phyloP scores from a whole-genome alignment of 2,329 filamentous ascomycete species.

The Claviceps sp. region DNA sequence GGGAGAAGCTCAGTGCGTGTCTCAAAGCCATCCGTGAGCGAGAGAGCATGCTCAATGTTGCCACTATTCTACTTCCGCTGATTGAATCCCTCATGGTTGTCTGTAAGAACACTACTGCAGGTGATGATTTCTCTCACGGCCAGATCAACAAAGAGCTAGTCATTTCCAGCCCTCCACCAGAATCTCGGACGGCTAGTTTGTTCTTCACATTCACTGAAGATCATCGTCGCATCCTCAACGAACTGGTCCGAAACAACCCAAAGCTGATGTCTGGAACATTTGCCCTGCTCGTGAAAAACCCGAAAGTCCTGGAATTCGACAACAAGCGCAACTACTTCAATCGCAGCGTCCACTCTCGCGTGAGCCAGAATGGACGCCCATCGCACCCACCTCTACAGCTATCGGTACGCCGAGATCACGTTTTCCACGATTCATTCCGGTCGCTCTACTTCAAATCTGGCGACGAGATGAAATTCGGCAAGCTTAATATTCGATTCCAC shows the following conservation, averaged over 20 bases:
- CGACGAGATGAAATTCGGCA: conserved; percentile 98
- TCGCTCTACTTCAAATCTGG: conserved; percentile 94
- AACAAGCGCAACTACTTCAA: conserved; percentile 99
- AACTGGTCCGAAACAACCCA: conserved; percentile 90
- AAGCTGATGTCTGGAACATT: conserved; percentile 98
- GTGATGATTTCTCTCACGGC: conserved; percentile 44
- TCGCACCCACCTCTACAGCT: conserved; percentile 65
- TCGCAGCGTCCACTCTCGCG: conserved; percentile 66
- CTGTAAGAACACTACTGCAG: conserved; percentile 88
- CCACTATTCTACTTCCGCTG: conserved; percentile 83
- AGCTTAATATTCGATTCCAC: conserved; percentile 93
- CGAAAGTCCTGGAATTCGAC: conserved; percentile 96
- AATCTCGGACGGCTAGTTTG: conserved; percentile 70
- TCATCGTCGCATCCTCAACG: conserved; percentile 93
- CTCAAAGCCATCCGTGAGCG: conserved; percentile 77
- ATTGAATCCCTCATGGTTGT: conserved; percentile 98
- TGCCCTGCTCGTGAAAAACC: conserved; percentile 90
- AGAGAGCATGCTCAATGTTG: conserved; percentile 93
- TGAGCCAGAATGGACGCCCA: conserved; percentile 55
- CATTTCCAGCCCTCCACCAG: conserved; percentile 60
- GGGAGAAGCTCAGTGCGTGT: conserved; percentile 84
- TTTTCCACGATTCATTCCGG: conserved; percentile 97
- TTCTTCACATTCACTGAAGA: conserved; percentile 98
- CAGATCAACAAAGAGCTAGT: conserved; percentile 51
- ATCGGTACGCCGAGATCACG: conserved; percentile 79